Evolutionary conservation across 2,329 filamentous ascomycete genomes (phyloP), one percentile per base, ranked within the genome.

Genomic region (Cladobotryum protrusum): DNA sequence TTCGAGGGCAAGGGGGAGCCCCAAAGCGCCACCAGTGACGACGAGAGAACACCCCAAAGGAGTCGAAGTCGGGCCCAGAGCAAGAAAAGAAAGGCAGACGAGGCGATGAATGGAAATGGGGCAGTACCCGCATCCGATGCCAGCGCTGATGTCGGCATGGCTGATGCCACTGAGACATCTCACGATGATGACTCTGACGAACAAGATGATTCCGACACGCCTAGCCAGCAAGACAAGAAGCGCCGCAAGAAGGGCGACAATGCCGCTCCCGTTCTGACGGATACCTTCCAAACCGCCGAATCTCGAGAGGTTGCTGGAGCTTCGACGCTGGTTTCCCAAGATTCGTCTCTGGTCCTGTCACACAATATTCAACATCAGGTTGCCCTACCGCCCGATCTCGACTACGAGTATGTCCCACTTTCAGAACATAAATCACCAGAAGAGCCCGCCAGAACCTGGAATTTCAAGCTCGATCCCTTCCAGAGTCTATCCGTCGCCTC

Each of bases 291-390:
- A 72, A 97, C 93, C 12, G 91, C 93, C 63, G 85, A 96, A 71
- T 95, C 91, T 56, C 81, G 92, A 75, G 89, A 97, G 69, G 80
- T 99, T 36, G 89, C 87, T 18, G 86, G 85, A 20, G 86, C 89
- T 5, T 82, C 85, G 32, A 90, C 88, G 8, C 76, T 83, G 49
- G 73, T 78, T 14, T 57, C 76, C 75, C 66, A 82, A 56, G 86
- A 90, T 24, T 75, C 82, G 43, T 82, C 86, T 5, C 82, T 99
- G 24, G 85, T 95, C 18, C 72, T 99, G 47, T 92, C 89, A 43
- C 95, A 99, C 73, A 96, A 99, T 73, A 95, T 99, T 60, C 91
- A 95, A 70, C 93, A 99, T 76, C 92, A 99, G 71, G 93, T 97
- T 59, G 89, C 93, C 12, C 77, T 99, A 17, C 93, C 93, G 2